Evolutionary conservation across 1,284 basidiomycete species (phyloP), one percentile per base, ranked within the genome.

Genomic region (Sanguinoderma infundibulare): DNA sequence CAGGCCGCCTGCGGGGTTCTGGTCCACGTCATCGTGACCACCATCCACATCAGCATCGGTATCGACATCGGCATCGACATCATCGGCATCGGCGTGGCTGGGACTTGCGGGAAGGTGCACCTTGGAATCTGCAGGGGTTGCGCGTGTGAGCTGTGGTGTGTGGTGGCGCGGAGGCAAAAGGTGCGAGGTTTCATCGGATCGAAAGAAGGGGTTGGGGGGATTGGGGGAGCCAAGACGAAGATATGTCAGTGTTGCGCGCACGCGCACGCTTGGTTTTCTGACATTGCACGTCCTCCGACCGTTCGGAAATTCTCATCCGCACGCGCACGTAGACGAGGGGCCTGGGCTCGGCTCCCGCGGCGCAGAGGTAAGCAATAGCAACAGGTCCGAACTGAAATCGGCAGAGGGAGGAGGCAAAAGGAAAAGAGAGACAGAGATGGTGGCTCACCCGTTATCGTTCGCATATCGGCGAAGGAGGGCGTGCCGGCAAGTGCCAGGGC

Each of bases 401-500:
- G n/a, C 46, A 24, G 26, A 47, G 46, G 26, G 28, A 49, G 46
- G 46, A 22, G 12, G 24, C 42, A 46, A 46, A 26, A 46, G 46
- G 36, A 53, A 50, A 34, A 34, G 51, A 34, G 56, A 44, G 47
- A 34, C 57, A n/a, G 22, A 52, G 47, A 34, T 15, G 59, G 47
- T 17, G 55, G 47, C 75, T 59, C 56, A 77, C 76, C 77, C 53
- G 85, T 87, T 60, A 94, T 81, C 20, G 90, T 81, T 61, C 77
- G 81, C 67, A 86, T 76, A 60, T 91, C 87, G 61, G 82, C 79
- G 67, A 94, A 91, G 3, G 83, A 66, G 1, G 94, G 94, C 8
- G 92, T 92, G 12, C 81, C 81, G 59, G 83, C 83, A 9, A 94
- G 76, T 0, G 91, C 90, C 63, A 96, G 77, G 6, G 89, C 86